Conservation (phyloP, 2,329 filamentous ascomycete species). For the Pseudofabraea citricarpa region DNA sequence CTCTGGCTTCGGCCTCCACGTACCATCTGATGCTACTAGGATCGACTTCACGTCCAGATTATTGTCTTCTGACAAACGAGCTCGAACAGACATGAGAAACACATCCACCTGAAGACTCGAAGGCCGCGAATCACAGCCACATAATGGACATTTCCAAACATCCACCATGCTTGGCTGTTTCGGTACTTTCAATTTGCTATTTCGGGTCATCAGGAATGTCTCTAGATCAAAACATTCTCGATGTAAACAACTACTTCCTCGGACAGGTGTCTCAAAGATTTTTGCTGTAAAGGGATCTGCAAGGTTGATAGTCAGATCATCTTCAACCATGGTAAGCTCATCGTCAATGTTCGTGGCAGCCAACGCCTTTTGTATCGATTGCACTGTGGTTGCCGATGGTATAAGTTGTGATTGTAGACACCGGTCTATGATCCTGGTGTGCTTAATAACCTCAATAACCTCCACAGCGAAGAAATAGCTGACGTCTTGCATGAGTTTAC, state of each 20-base stretch:
- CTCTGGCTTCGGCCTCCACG: constrained; percentile 52
- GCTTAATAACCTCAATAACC: constrained; percentile 51
- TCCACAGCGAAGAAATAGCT: constrained; percentile 69
- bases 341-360: constrained; percentile 49
- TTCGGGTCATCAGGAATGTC: constrained; percentile 69
- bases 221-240: constrained; percentile 87
- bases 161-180: constrained; percentile 55
- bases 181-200: constrained; percentile 37
- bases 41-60: constrained; percentile 54
- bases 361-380: constrained; percentile 50
- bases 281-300: constrained; percentile 61
- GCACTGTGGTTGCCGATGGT: constrained; percentile 43
- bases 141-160: constrained; percentile 85
- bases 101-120: constrained; percentile 65
- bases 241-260: constrained; percentile 67
- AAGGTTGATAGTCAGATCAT: constrained; percentile 56
- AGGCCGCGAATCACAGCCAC: constrained; percentile 72
- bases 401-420: constrained; percentile 34
- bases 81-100: constrained; percentile 63
- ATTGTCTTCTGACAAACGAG: constrained; percentile 43
- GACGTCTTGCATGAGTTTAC: constrained; percentile 28
- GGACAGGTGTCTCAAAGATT: constrained; percentile 67
- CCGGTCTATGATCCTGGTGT: constrained; percentile 37
- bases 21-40: constrained; percentile 56
- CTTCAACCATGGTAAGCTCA: constrained; percentile 54